A percentile compares a stretch with the other conserved stretches of the same genome.
Conservation (phyloP, 1,284 basidiomycete species). For the Leccinum pachyderme region DNA sequence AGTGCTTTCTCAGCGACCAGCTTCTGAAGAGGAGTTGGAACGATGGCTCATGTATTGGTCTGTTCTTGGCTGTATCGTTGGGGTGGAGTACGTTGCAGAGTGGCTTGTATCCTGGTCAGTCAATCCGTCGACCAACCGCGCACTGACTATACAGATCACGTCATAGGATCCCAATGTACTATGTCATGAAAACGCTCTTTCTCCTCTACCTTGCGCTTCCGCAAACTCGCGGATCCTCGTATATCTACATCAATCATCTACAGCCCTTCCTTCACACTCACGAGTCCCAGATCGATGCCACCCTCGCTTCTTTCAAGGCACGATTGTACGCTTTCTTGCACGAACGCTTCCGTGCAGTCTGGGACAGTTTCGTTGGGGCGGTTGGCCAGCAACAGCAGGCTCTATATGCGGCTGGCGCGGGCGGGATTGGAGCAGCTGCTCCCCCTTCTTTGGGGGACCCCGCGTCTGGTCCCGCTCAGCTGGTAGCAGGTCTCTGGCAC, state of each 20-base stretch:
- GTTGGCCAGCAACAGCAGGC: conserved; percentile 39
- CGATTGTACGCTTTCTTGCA: conserved; percentile 65
- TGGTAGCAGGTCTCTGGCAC: conserved; percentile 65
- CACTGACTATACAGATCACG: conserved; percentile 8
- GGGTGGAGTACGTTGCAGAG: conserved; percentile 74
- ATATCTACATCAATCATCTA: conserved; percentile 74
- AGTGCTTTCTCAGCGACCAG: conserved; percentile 73
- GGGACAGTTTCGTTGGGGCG: conserved; percentile 56
- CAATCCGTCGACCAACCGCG: conserved; percentile 8
- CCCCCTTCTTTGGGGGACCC: conserved; percentile 53
- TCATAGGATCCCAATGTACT: conserved; percentile 85
- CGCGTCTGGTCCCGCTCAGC: conserved; percentile 59
- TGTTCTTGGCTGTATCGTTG: conserved; percentile 75
- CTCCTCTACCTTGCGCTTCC: conserved; percentile 90
- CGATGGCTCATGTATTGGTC: conserved; percentile 92
- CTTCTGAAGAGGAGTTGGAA: conserved; percentile 76
- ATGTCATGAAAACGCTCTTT: conserved; percentile 78
- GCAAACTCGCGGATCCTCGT: conserved; percentile 81
- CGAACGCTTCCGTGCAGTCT: conserved; percentile 55
- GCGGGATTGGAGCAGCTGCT: conserved; percentile 34
- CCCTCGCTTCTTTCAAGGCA: conserved; percentile 61
- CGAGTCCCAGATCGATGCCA: conserved; percentile 79
- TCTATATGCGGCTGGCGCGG: conserved; percentile 19
- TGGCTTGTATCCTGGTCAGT: conserved; percentile 80
- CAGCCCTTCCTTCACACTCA: conserved; percentile 77